Evolutionary conservation across 2,329 filamentous ascomycete species (phyloP), one percentile per base, ranked within the genome.

Genomic region (Verticillium longisporum): DNA sequence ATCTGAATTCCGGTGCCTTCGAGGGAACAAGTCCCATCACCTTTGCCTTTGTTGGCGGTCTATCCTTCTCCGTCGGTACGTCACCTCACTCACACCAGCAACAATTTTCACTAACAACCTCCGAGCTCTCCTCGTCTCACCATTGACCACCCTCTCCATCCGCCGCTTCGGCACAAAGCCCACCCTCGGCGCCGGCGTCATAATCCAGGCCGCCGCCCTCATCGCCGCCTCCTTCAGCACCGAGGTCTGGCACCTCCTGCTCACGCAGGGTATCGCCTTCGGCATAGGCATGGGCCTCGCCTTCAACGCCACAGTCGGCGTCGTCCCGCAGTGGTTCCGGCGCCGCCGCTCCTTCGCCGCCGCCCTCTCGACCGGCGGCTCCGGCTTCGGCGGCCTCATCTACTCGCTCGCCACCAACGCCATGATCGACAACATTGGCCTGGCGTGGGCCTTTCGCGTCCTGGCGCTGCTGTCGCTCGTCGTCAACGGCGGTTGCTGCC

Each of bases 211-310:
- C 0, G 74, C 78, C 6, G 86, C 85, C 26, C 81, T 93, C 63
- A 82, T 92, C 55, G 85, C 84, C 1, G 89, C 90, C 9, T 89
- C 86, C 14, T 92, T 92, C 66, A 83, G 88, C 0, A 77, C 71
- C 18, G 69, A 84, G 61, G 87, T 91, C 61, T 93, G 89, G 88
- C 90, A 94, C 38, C 79, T 95, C 1, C 87, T 92, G 61, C 80
- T 94, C 0, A 84, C 82, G 5, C 91, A 94, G 69, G 91, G 91
- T 4, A 69, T 93, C 2, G 84, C 86, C 60, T 93, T 94, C 64
- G 91, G 91, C n/a, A 72, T 88, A 31, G 90, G 90, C 3, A 88
- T 94, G 82, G 90, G 91, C 0, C 88, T 93, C 61, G 77, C 88
- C 11, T 94, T 92, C 70, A 88, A 89, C 1, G 83, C 84, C 1